Base-by-base conservation (phyloP, 306 rosid genomes). In the Phaseolus lunatus region DNA sequence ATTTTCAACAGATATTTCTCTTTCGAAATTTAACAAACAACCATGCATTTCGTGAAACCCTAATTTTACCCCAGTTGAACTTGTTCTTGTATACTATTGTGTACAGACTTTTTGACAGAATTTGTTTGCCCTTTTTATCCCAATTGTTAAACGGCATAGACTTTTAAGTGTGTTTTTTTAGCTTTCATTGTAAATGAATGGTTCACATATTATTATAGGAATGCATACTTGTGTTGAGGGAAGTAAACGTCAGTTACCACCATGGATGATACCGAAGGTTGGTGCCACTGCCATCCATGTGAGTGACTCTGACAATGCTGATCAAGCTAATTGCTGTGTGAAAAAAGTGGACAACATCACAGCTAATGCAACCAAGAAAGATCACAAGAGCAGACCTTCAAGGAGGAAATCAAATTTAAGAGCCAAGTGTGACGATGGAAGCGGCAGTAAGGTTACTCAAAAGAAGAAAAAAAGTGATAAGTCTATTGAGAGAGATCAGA, bases 231-330 rank as follows among this genome's bases (percentile, higher is more conserved):
- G 78, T 70, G 83, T 39, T 27, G 88, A 82, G 81, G 88, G 87
- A 81, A 80, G 73, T 53, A 82, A 84, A 16, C 90, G 98, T 11
- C 88, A 86, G 29, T 79, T 94, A 82, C 97, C 97, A 0, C 44
- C 80, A 53, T 90, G 98, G 98, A 90, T 94, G 94, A 75, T 87
- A 83, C 89, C 85, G 49, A 81, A 70, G 43, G 85, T 80, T 62
- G 79, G 54, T 50, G 80, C 86, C 44, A 84, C 41, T 39, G 77
- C 86, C 26, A 84, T 26, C 78, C 83, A 73, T 33, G 70, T 6
- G 72, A 84, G 19, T 59, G 80, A 81, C 70, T 50, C 85, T 68
- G 61, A 27, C 69, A 73, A 75, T 72, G 85, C 50, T 58, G 84
- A 81, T 68, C 80, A 53, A 76, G 75, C 73, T 10, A 69, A 70